These are phyloP conservation scores for Millerozyma miso DNA, from an alignment of 805 yeast genomes.

Conservation along the genomic window DNA sequence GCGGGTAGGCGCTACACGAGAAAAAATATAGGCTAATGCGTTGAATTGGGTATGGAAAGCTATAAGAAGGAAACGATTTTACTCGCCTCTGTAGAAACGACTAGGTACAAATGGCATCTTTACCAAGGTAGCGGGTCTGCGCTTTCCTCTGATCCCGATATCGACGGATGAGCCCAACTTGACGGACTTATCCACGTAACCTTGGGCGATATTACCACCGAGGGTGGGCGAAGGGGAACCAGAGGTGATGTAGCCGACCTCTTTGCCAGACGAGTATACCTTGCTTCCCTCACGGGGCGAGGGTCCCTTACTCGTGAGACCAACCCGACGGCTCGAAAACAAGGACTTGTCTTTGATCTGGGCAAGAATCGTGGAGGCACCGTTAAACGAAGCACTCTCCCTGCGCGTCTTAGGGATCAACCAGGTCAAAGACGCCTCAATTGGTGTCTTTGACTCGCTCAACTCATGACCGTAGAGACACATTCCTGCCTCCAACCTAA, in stretches of 20 bases:
- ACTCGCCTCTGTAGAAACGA: constrained; percentile 55
- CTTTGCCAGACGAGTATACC: constrained; percentile 51
- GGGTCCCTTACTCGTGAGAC: constrained; percentile 75
- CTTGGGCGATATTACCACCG: constrained; percentile 86
- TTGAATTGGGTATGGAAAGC: background rate
- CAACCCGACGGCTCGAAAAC: constrained; percentile 62
- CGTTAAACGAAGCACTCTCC: constrained; percentile 60
- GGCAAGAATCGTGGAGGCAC: constrained; percentile 60
- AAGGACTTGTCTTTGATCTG: constrained; percentile 66
- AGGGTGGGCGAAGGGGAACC: constrained; percentile 58
- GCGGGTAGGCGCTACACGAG: too few species aligned
- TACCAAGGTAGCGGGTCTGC: constrained; percentile 67
- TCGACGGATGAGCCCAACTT: constrained; percentile 71
- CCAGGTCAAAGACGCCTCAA: constrained; percentile 89
- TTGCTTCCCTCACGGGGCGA: constrained; percentile 83
- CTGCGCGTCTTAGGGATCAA: constrained; percentile 80
- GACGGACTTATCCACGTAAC: constrained; percentile 67
- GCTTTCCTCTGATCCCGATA: constrained; percentile 80
- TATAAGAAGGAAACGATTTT: background rate
- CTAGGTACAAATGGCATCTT: constrained; percentile 83
- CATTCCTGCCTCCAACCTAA: constrained; percentile 97
- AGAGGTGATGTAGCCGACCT: constrained; percentile 57
- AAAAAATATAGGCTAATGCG: too few species aligned
- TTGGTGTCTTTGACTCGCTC: constrained; percentile 73
- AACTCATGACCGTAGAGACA: constrained; percentile 94